phyloP scores from a whole-genome alignment of 139 green algal genomes.

The Chlamydomonas sp. region DNA sequence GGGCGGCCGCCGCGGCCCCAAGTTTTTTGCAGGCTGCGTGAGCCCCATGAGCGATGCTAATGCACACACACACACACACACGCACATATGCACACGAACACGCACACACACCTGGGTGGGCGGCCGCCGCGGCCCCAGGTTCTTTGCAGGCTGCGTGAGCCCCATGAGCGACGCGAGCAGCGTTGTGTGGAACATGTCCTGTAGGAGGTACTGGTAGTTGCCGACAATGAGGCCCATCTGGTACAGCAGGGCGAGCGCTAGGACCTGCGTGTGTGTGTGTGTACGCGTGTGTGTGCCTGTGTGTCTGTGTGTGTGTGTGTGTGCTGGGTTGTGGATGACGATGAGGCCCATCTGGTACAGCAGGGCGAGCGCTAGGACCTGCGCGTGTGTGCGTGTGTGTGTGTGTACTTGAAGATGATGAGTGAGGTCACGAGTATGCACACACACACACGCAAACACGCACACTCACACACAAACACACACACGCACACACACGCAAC shows the following conservation, averaged over 20 bases:
- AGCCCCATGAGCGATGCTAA: too few relatives aligned
- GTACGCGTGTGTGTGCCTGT: neutral
- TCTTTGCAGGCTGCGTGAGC: constrained; percentile 55
- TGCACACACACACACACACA: too few relatives aligned
- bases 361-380: neutral
- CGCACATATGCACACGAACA: too few relatives aligned
- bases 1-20: too few relatives aligned
- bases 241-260: neutral
- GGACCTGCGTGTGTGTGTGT: neutral
- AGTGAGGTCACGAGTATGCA: neutral
- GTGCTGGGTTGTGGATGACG: too few relatives aligned
- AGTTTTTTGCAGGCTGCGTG: too few relatives aligned
- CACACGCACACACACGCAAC: neutral
- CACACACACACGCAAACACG: neutral
- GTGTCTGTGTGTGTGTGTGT: neutral
- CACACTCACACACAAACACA: neutral
- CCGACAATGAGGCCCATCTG: too few relatives aligned
- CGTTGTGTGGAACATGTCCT: constrained; percentile 62
- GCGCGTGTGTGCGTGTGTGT: neutral
- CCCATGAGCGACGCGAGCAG: constrained; percentile 59
- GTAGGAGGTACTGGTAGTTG: constrained; percentile 15
- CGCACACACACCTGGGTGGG: too few relatives aligned
- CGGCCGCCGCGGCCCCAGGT: too few relatives aligned
- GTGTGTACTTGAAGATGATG: constrained; percentile 7
- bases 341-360: too few relatives aligned